Percentiles rank a stretch among this genome's conserved stretches.
These are phyloP conservation scores for Salix viminalis DNA, from an alignment of 345 rosid species.

Conservation along the genomic window DNA sequence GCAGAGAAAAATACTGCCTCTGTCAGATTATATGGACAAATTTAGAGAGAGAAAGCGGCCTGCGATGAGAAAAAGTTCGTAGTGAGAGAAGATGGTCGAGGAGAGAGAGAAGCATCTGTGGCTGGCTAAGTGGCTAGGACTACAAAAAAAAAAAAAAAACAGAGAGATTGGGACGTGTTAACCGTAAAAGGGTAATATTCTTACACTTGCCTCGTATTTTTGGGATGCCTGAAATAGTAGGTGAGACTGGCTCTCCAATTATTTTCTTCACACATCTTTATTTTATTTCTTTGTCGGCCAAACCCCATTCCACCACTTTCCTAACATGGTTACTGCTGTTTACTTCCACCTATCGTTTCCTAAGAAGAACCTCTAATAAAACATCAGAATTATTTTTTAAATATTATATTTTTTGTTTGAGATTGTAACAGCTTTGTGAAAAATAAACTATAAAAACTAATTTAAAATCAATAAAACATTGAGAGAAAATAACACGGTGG, in stretches of 20 bases:
- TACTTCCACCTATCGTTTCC: background rate
- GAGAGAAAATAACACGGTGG: no score
- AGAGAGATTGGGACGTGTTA: slow-evolving; percentile 37
- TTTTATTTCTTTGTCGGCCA: background rate
- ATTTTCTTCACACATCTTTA: background rate
- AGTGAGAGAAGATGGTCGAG: background rate
- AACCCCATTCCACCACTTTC: background rate
- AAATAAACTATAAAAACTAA: no score
- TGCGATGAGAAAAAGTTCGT: background rate
- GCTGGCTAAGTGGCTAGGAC: slow-evolving; percentile 5
- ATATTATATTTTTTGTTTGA: no score
- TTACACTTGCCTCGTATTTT: slow-evolving; percentile 40
- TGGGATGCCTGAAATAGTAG: background rate
- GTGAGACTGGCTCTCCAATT: background rate
- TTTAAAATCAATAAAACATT: no score
- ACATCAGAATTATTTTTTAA: no score
- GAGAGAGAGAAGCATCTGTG: background rate
- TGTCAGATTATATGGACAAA: slow-evolving; percentile 6
- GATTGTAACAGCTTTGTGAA: no score
- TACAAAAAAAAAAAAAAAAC: slow-evolving; percentile 13
- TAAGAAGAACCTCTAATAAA: no score
- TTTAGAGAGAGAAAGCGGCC: background rate
- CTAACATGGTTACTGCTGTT: background rate
- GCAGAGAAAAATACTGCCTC: background rate
- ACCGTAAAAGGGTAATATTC: slow-evolving; percentile 26